Conservation (phyloP, 2,329 filamentous ascomycete species). For the Aspergillus pseudoviridinutans region DNA sequence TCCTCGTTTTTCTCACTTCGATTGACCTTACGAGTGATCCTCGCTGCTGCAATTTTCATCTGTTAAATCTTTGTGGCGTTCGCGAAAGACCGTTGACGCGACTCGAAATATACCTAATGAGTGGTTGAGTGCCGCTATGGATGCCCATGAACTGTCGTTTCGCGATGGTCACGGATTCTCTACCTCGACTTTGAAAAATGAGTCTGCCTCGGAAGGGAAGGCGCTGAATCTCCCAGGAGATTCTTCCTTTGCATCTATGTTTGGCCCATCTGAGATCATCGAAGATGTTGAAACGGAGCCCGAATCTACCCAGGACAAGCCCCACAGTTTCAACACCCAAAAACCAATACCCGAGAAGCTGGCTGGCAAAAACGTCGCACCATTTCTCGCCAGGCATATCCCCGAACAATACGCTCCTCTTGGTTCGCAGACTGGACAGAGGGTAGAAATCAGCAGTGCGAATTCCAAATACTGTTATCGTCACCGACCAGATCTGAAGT, state of each 20-base stretch:
- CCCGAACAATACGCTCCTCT: slow-evolving; percentile 82
- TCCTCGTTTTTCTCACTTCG: background rate
- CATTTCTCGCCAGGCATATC: slow-evolving; percentile 88
- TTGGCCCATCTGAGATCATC: slow-evolving; percentile 12
- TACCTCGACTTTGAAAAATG: background rate
- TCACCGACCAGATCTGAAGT: slow-evolving; percentile 90
- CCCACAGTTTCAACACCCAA: slow-evolving; percentile 30
- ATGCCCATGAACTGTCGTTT: background rate
- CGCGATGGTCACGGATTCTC: slow-evolving; percentile 1
- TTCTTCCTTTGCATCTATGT: slow-evolving; percentile 17
- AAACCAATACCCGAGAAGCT: slow-evolving; percentile 53
- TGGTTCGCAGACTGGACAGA: slow-evolving; percentile 39
- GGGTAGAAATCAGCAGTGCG: slow-evolving; percentile 41
- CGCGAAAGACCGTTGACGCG: background rate
- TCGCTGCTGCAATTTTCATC: background rate
- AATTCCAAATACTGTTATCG: slow-evolving; percentile 96
- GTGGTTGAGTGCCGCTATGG: background rate
- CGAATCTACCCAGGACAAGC: slow-evolving; percentile 20
- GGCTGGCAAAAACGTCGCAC: slow-evolving; percentile 73
- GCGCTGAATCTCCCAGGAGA: background rate
- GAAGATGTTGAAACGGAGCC: slow-evolving; percentile 18
- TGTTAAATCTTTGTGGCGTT: background rate
- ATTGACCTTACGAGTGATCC: background rate
- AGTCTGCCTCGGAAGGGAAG: background rate
- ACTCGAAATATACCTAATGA: background rate